phyloP scores from a whole-genome alignment of 768 basidiomycete genomes.

The Cubamyces lactineus region DNA sequence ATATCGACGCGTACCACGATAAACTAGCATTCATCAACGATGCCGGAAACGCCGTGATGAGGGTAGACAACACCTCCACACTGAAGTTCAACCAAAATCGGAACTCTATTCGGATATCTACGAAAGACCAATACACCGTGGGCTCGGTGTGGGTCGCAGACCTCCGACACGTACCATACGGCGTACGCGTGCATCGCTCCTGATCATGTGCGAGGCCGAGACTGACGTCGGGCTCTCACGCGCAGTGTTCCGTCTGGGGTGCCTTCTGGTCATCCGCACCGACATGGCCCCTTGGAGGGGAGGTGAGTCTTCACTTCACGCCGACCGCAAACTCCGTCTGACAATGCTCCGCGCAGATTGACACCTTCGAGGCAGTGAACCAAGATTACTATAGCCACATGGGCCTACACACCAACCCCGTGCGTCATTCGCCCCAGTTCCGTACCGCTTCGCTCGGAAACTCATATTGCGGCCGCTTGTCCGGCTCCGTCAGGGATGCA shows the following conservation, averaged over 20 bases:
- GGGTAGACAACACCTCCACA: slow-evolving; percentile 69
- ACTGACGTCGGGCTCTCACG: neutral
- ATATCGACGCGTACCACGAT: slow-evolving; percentile 45
- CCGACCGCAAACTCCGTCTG: slow-evolving; percentile 36
- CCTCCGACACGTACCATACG: slow-evolving; percentile 65
- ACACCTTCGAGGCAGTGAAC: slow-evolving; percentile 86
- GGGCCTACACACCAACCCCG: slow-evolving; percentile 70
- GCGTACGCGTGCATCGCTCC: slow-evolving; percentile 43
- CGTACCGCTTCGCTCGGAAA: slow-evolving; percentile 4
- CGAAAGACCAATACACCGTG: slow-evolving; percentile 55
- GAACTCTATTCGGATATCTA: slow-evolving; percentile 67
- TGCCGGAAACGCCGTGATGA: slow-evolving; percentile 75
- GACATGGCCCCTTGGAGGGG: slow-evolving; percentile 65
- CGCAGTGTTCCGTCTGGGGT: slow-evolving; percentile 73
- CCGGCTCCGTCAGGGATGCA: slow-evolving; percentile 48
- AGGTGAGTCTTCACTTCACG: slow-evolving; percentile 31
- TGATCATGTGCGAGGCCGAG: neutral
- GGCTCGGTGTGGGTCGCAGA: slow-evolving; percentile 70
- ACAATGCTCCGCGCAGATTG: slow-evolving; percentile 34
- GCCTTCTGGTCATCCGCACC: slow-evolving; percentile 62
- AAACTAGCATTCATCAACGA: slow-evolving; percentile 65
- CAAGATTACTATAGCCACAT: slow-evolving; percentile 64
- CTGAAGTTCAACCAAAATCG: slow-evolving; percentile 59
- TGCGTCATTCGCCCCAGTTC: slow-evolving; percentile 29
- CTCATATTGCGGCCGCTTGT: neutral